A percentile compares a stretch with the other conserved stretches of the same genome.
Conservation (phyloP, 106 monocot genomes). For the Posidonia australis region DNA sequence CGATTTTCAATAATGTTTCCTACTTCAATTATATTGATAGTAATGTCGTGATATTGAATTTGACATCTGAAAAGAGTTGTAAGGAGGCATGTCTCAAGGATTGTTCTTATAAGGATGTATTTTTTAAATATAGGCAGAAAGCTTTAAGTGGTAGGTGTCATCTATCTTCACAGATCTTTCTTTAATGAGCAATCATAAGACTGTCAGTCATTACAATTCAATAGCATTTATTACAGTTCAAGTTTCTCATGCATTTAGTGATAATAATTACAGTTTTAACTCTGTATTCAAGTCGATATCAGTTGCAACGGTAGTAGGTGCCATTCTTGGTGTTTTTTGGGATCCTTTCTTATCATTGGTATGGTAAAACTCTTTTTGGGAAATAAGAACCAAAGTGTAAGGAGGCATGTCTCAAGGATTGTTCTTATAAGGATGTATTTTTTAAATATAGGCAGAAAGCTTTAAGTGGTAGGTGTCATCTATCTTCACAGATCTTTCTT, state of each 20-base stretch:
- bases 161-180: background rate
- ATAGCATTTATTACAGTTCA: too few species aligned
- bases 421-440: slow-evolving; percentile 2
- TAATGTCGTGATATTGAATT: background rate
- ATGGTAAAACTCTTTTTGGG: background rate
- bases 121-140: background rate
- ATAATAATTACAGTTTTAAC: too few species aligned
- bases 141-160: background rate
- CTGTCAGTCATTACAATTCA: slow-evolving; percentile 9
- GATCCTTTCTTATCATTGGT: background rate
- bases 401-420: background rate
- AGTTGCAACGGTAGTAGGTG: too few species aligned
- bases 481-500: background rate
- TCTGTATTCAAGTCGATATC: too few species aligned
- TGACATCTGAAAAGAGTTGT: too few species aligned
- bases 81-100: background rate
- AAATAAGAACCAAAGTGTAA: background rate
- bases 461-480: background rate
- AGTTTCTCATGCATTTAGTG: background rate
- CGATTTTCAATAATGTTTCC: background rate
- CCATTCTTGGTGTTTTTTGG: background rate
- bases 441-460: background rate
- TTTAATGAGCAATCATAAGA: background rate
- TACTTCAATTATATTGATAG: slow-evolving; percentile 12
- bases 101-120: slow-evolving; percentile 3